Evolutionary conservation across 768 basidiomycete species (phyloP).

Genomic region (Holtermanniella nyarrowii): DNA sequence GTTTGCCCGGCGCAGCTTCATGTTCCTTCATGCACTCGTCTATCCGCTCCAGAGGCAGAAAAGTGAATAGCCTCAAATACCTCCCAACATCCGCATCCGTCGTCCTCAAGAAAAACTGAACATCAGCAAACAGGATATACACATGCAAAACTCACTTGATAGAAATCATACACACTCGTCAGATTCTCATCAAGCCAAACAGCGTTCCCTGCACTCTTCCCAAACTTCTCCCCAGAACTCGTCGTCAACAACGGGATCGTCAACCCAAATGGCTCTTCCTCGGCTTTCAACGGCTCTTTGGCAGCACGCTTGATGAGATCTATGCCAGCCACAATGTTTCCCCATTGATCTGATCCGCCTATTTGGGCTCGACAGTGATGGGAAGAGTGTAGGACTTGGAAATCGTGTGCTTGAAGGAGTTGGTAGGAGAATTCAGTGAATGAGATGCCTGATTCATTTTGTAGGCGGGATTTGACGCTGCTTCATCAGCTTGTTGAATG

Average conservation of each 20-base stretch:
- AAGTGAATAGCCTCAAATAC: slow-evolving; percentile 73
- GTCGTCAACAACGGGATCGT: slow-evolving; percentile 93
- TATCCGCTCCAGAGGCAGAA: slow-evolving; percentile 56
- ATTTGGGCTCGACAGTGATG: slow-evolving; percentile 72
- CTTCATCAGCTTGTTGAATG: not conserved
- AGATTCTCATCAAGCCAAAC: slow-evolving; percentile 70
- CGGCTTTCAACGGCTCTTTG: slow-evolving; percentile 10
- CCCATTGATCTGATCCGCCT: slow-evolving; percentile 97
- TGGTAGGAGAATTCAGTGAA: slow-evolving; percentile 98
- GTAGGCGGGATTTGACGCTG: slow-evolving; percentile 73
- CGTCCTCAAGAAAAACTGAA: slow-evolving; percentile 78
- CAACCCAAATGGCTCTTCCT: slow-evolving; percentile 56
- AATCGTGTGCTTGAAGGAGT: slow-evolving; percentile 93
- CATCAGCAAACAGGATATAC: not conserved
- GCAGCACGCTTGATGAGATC: slow-evolving; percentile 66
- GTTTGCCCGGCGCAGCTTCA: slow-evolving; percentile 40
- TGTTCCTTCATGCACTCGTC: slow-evolving; percentile 53
- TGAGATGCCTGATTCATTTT: slow-evolving; percentile 73
- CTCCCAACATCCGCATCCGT: slow-evolving; percentile 67
- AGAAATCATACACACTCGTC: slow-evolving; percentile 86
- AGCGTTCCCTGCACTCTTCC: slow-evolving; percentile 93
- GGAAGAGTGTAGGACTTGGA: slow-evolving; percentile 57
- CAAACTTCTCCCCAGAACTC: slow-evolving; percentile 83
- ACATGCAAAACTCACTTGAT: slow-evolving; percentile 54
- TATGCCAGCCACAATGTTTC: slow-evolving; percentile 87